A percentile compares a stretch with the other conserved stretches of the same genome.
phyloP scores from a whole-genome alignment of 2,329 filamentous ascomycete genomes.

The Berkeleyomyces rouxiae region DNA sequence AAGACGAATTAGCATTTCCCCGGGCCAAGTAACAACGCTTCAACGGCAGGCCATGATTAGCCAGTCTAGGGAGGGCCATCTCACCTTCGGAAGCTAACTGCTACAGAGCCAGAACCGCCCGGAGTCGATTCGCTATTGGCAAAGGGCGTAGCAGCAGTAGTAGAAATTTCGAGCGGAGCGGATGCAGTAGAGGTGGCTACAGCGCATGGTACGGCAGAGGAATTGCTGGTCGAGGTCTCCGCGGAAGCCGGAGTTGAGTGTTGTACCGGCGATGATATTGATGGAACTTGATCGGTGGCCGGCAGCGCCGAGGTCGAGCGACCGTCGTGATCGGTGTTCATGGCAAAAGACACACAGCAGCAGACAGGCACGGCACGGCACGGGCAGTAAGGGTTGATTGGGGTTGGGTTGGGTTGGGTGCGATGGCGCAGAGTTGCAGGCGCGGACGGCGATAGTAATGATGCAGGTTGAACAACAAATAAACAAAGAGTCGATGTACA shows the following conservation, averaged over 20 bases:
- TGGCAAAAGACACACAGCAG: neutral
- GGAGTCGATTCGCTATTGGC: neutral
- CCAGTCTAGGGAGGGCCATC: neutral
- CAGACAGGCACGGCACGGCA: neutral
- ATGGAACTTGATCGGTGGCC: neutral
- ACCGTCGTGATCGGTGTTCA: neutral
- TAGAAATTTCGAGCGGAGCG: neutral
- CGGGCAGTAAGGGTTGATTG: neutral
- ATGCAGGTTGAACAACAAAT: too few relatives aligned
- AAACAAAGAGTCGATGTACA: too few relatives aligned
- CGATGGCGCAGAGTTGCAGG: neutral
- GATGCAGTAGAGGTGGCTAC: neutral
- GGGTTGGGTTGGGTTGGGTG: neutral
- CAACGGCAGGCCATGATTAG: too few relatives aligned
- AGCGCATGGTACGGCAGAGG: neutral
- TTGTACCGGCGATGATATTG: neutral
- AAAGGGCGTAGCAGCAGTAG: neutral
- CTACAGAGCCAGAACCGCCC: conserved; percentile 18
- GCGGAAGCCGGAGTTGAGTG: neutral
- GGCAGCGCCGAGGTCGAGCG: neutral
- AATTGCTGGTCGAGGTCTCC: neutral
- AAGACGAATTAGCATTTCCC: neutral
- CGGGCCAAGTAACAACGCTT: too few relatives aligned
- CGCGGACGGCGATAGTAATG: too few relatives aligned
- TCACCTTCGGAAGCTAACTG: conserved; percentile 27